Conservation (phyloP, 768 basidiomycete species). For the Galerina sulciceps region DNA sequence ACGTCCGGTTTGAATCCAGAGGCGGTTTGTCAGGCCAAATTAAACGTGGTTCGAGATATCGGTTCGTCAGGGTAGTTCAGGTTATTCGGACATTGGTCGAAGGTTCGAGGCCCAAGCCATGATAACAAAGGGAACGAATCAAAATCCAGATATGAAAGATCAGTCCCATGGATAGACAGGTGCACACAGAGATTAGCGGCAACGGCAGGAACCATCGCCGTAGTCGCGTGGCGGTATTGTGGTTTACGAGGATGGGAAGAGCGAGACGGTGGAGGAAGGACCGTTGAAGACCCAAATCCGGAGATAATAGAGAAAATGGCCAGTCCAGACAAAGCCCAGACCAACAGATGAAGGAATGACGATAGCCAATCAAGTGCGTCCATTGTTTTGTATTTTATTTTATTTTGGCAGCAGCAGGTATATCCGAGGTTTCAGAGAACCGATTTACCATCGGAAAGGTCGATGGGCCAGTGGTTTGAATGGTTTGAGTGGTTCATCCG, state of each 20-base stretch:
- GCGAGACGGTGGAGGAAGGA: background rate
- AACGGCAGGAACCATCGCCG: no score
- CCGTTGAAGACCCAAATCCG: background rate
- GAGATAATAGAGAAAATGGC: background rate
- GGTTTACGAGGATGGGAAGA: no score
- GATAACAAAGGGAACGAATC: background rate
- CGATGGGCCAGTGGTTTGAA: no score
- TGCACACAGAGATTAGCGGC: no score
- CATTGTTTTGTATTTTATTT: no score
- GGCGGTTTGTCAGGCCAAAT: background rate
- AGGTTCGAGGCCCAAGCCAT: background rate
- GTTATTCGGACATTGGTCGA: background rate
- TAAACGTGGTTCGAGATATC: background rate
- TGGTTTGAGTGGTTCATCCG: no score
- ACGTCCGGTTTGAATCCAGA: background rate
- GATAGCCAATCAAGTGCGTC: no score
- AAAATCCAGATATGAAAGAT: background rate
- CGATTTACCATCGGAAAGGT: no score
- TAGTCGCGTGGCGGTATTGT: no score
- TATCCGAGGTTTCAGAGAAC: no score
- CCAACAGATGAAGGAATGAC: background rate
- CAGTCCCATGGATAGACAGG: background rate
- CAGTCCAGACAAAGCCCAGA: slow-evolving; percentile 3
- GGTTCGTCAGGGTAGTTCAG: background rate
- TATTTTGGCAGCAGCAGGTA: no score